A percentile compares a stretch with the other conserved stretches of the same genome.
Conservation (phyloP, 352 stramenopile species). For the Globisporangium takayamanum region DNA sequence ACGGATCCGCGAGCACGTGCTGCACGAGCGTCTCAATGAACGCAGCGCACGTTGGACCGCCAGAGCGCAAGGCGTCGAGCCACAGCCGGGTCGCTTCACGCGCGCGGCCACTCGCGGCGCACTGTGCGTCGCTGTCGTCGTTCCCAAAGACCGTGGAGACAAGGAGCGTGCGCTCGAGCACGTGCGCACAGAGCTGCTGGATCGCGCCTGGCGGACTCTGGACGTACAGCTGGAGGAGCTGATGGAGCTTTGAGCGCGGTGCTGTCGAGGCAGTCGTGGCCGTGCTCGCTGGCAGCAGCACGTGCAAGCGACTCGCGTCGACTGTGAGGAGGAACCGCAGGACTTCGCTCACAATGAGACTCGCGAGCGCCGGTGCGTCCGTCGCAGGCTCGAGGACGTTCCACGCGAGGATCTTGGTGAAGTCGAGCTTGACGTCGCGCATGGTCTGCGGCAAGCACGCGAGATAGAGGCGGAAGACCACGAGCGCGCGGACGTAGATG, state of each 20-base stretch:
- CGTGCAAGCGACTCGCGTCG: constrained; percentile 47
- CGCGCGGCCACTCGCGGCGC: constrained; percentile 15
- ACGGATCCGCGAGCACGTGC: constrained; percentile 37
- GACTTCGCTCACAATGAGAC: constrained; percentile 63
- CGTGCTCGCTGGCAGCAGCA: constrained; percentile 28
- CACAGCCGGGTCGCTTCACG: constrained; percentile 57
- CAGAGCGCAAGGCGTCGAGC: constrained; percentile 47
- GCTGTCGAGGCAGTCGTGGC: constrained; percentile 12
- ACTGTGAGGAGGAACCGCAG: constrained; percentile 59
- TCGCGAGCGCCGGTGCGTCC: constrained; percentile 23
- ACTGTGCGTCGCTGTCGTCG: constrained; percentile 2
- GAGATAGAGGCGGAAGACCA: constrained; percentile 71
- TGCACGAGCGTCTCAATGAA: constrained; percentile 46
- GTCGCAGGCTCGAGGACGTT: constrained; percentile 28
- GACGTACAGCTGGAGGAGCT: constrained; percentile 59
- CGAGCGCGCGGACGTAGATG: constrained; percentile 71
- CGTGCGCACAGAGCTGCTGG: constrained; percentile 30
- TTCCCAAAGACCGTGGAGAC: constrained; percentile 53
- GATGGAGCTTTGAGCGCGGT: constrained; percentile 48
- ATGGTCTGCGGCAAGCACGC: constrained; percentile 67
- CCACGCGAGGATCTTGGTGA: constrained; percentile 75
- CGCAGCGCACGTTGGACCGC: constrained; percentile 26
- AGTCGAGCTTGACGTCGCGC: constrained; percentile 79
- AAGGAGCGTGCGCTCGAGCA: constrained; percentile 50
- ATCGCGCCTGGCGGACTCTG: constrained; percentile 21